Conservation (phyloP, 768 basidiomycete genomes). For the Tubosaeta brunneosetosa region DNA sequence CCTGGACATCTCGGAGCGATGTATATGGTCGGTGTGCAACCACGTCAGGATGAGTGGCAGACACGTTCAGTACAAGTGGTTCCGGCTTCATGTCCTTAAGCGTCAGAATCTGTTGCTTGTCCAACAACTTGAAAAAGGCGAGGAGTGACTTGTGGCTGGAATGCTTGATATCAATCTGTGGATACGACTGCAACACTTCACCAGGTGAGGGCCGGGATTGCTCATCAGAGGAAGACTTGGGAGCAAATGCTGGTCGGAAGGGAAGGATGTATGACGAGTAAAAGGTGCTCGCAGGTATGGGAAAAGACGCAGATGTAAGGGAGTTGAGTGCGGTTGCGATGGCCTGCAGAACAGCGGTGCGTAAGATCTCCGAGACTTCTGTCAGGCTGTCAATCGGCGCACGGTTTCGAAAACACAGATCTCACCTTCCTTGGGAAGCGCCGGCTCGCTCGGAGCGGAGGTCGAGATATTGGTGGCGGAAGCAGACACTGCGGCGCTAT, state of each 20-base stretch:
- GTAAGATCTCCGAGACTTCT: slow-evolving; percentile 43
- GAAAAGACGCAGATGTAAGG: slow-evolving; percentile 54
- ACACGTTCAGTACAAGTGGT: slow-evolving; percentile 53
- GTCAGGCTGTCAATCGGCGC: background rate
- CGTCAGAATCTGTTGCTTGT: slow-evolving; percentile 69
- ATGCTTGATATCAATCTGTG: slow-evolving; percentile 65
- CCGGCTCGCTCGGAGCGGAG: slow-evolving; percentile 10
- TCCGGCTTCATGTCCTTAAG: slow-evolving; percentile 58
- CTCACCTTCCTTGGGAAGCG: slow-evolving; percentile 29
- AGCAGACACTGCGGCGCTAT: slow-evolving; percentile 10
- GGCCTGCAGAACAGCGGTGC: slow-evolving; percentile 60
- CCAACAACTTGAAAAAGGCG: slow-evolving; percentile 71
- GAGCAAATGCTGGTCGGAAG: slow-evolving; percentile 61
- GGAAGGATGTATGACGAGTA: slow-evolving; percentile 78
- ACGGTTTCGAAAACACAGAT: background rate
- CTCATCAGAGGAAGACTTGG: slow-evolving; percentile 10
- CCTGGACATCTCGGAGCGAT: slow-evolving; percentile 65
- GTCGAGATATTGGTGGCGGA: slow-evolving; percentile 1
- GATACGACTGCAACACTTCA: slow-evolving; percentile 31
- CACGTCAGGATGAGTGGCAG: slow-evolving; percentile 53
- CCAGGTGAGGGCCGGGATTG: slow-evolving; percentile 6
- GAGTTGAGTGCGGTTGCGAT: slow-evolving; percentile 47
- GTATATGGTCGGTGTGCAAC: slow-evolving; percentile 44
- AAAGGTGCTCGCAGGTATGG: slow-evolving; percentile 70
- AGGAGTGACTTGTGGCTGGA: slow-evolving; percentile 78